Conservation (phyloP, 1,139 yeast genomes). For the Diutina mesorugosa region DNA sequence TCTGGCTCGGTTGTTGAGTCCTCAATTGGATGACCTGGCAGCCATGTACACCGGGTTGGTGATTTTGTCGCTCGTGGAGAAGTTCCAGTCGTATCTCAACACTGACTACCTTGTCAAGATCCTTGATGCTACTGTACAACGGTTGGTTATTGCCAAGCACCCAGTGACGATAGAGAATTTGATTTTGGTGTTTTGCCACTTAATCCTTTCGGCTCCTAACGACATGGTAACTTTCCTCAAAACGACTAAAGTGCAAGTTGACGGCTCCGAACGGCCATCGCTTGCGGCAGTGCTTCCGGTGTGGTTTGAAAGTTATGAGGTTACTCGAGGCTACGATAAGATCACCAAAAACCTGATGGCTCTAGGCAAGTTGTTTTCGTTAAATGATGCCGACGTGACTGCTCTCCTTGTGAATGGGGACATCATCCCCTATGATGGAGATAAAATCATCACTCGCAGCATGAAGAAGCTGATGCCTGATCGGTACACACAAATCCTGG, state of each 20-base stretch:
- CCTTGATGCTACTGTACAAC: constrained; percentile 56
- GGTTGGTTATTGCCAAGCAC: constrained; percentile 55
- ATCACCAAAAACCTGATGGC: constrained; percentile 66
- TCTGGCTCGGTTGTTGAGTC: constrained; percentile 60
- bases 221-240: constrained; percentile 1
- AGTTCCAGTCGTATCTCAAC: constrained; percentile 40
- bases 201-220: constrained; percentile 44
- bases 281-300: constrained; percentile 44
- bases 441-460: constrained; percentile 69
- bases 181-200: constrained; percentile 61
- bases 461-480: constrained; percentile 62
- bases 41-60: constrained; percentile 65
- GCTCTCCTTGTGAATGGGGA: constrained; percentile 64
- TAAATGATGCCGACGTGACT: constrained; percentile 42
- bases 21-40: constrained; percentile 65
- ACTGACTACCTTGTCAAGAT: constrained; percentile 41
- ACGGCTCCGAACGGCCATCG: constrained; percentile 18
- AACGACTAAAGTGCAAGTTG: constrained; percentile 27
- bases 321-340: constrained; percentile 65
- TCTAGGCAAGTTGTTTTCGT: constrained; percentile 46
- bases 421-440: constrained; percentile 46
- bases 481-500: constrained; percentile 50
- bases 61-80: constrained; percentile 49
- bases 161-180: constrained; percentile 67
- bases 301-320: constrained; percentile 78